Base-by-base conservation (phyloP, 2,329 filamentous ascomycete species). In the Chaetoscypha palmicola region DNA sequence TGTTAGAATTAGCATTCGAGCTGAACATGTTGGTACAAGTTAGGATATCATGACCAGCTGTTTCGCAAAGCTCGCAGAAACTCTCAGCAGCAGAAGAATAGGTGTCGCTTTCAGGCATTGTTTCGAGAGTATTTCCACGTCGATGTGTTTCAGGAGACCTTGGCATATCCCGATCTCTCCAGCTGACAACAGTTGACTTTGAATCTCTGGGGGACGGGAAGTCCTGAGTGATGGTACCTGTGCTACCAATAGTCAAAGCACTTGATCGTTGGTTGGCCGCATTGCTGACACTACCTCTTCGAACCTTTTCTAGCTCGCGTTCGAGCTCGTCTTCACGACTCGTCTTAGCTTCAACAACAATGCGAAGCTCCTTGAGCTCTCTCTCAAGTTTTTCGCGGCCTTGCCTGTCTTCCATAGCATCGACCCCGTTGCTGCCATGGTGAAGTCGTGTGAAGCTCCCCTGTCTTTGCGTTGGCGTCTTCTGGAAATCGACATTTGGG, bases 41-140 rank as follows among this genome's bases (percentile, higher is more conserved):
- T 45, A 97, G 71, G 48, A 97, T 95, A 58, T 97, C 91, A 61
- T 97, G 91, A 12, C 91, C 90, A 36, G 79, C 76, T 24, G 86
- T 86, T 68, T 96, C 90, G 67, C 91, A 97, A 50, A 97, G 92
- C 67, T 97, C 92, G 66, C 91, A 97, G 43, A 61, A 61, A 39
- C 54, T 81, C 61, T 89, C 86, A 30, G 83, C 86, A 17, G 78
- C 75, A 21, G 76, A 79, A 28, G 83, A 86, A 63, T 83, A 75
- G 11, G 73, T 71, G 55, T 85, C 83, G 58, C 77, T 85, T 63
- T 85, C 83, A 32, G 72, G 73, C 80, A 84, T 85, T 4, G 79
- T 78, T 47, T 83, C 80, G 10, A 86, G 67, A 2, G 75, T 79
- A 42, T 69, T 66, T 45, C 65, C 67, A 47, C 76, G 74, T 52